Evolutionary conservation across 1,284 basidiomycete species (phyloP).

Genomic region (Pseudomicrostroma phylloplanum): DNA sequence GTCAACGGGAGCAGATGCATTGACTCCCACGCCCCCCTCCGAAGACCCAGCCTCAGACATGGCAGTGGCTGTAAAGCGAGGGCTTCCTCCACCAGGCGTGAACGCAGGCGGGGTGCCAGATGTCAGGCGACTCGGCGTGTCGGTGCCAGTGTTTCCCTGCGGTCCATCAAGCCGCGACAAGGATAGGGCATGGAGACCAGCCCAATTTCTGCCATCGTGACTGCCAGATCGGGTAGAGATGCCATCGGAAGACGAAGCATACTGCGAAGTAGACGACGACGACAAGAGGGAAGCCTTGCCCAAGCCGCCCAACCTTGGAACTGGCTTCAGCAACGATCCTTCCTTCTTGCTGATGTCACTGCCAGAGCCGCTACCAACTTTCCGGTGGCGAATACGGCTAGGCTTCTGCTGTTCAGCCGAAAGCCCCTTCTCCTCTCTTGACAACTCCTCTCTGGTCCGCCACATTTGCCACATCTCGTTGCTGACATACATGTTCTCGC

Average conservation of each 20-base stretch:
- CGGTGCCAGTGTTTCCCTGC: not conserved
- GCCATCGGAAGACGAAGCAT: not conserved
- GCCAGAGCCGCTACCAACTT: no score
- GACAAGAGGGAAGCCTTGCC: no score
- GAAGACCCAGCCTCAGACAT: not conserved
- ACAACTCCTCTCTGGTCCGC: slow-evolving; percentile 87
- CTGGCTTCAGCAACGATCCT: no score
- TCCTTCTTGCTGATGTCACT: no score
- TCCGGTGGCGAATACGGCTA: no score
- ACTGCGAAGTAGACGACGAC: no score
- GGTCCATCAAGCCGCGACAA: not conserved
- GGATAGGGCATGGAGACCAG: slow-evolving; percentile 1
- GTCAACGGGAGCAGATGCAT: not conserved
- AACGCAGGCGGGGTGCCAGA: not conserved
- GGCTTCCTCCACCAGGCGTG: slow-evolving; percentile 2
- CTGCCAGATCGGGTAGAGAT: not conserved
- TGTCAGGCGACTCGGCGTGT: not conserved
- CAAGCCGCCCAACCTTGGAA: no score
- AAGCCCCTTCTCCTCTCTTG: slow-evolving; percentile 67
- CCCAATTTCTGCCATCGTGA: not conserved
- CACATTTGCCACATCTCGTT: slow-evolving; percentile 88
- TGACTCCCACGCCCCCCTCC: no score
- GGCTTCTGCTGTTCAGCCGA: no score
- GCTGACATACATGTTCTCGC: slow-evolving; percentile 82
- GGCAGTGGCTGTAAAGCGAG: not conserved